A percentile compares a stretch with the other conserved stretches of the same genome.
Conservation (phyloP, 2,329 filamentous ascomycete genomes). For the Penicillium sp. region DNA sequence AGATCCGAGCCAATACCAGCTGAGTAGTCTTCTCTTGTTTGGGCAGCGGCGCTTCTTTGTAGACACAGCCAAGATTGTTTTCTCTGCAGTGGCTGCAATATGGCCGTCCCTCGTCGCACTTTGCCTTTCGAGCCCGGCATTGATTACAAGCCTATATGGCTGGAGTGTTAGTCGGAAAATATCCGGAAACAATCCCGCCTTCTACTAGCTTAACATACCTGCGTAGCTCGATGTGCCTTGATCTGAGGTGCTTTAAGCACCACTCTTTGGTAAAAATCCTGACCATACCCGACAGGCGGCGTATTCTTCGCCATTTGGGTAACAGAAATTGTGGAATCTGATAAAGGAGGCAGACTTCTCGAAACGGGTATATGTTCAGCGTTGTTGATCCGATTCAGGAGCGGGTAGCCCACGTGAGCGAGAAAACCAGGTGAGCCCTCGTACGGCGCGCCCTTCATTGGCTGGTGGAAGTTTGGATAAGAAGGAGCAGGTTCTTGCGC, state of each 20-base stretch:
- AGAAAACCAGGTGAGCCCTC: conserved; percentile 34
- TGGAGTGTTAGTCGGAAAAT: not conserved
- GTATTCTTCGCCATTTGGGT: conserved; percentile 27
- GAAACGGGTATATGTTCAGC: conserved; percentile 31
- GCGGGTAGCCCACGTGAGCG: conserved; percentile 31
- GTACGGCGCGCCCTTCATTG: conserved; percentile 35
- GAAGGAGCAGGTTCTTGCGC: too few relatives aligned
- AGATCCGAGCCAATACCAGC: too few relatives aligned
- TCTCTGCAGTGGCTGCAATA: conserved; percentile 83
- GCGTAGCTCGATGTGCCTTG: conserved; percentile 41
- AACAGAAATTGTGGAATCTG: conserved; percentile 28
- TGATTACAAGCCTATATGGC: conserved; percentile 75
- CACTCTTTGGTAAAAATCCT: conserved; percentile 31
- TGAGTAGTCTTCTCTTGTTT: conserved; percentile 50
- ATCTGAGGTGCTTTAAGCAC: conserved; percentile 35
- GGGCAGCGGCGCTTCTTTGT: conserved; percentile 85
- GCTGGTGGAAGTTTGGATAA: conserved; percentile 32
- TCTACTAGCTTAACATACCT: conserved; percentile 29
- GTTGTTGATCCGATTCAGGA: conserved; percentile 29
- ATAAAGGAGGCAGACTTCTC: conserved; percentile 29
- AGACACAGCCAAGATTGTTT: conserved; percentile 78
- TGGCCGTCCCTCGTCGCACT: conserved; percentile 82
- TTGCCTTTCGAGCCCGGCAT: conserved; percentile 82
- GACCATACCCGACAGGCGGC: conserved; percentile 30
- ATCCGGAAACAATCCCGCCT: not conserved